A percentile compares a stretch with the other conserved stretches of the same genome.
Conservation (phyloP, 176 grass and related monocot species). For the Alloteropsis semialata region DNA sequence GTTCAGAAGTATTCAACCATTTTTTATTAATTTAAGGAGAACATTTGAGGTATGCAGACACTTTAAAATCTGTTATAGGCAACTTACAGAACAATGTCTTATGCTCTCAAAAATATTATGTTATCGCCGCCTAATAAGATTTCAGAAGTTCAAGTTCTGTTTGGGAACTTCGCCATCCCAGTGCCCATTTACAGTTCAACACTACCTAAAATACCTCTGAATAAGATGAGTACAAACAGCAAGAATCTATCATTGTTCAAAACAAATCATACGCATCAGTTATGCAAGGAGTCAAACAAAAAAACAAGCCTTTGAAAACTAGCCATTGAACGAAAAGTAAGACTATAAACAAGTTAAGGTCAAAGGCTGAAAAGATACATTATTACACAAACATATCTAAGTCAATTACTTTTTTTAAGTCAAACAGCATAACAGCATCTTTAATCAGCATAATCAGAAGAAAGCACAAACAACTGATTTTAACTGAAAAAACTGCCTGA, state of each 20-base stretch:
- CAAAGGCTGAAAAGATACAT: slow-evolving; percentile 9
- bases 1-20: background rate
- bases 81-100: slow-evolving; percentile 7
- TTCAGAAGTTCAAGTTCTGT: background rate
- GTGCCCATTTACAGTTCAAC: background rate
- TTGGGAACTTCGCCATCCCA: background rate
- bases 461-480: too few relatives aligned
- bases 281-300: slow-evolving; percentile 28
- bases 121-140: slow-evolving; percentile 1
- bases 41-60: background rate
- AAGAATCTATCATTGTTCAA: background rate
- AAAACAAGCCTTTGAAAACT: slow-evolving; percentile 3
- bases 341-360: slow-evolving; percentile 33
- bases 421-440: slow-evolving; percentile 21
- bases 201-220: background rate
- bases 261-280: slow-evolving; percentile 7
- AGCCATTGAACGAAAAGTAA: slow-evolving; percentile 30
- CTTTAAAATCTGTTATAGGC: background rate
- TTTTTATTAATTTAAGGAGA: background rate
- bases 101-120: background rate
- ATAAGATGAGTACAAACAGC: slow-evolving; percentile 18
- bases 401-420: slow-evolving; percentile 16
- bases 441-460: slow-evolving; percentile 30
- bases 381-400: slow-evolving; percentile 16
- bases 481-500: slow-evolving; percentile 20